Base-by-base conservation (phyloP, 1,139 yeast genomes). In the Hyphopichia pseudoburtonii region DNA sequence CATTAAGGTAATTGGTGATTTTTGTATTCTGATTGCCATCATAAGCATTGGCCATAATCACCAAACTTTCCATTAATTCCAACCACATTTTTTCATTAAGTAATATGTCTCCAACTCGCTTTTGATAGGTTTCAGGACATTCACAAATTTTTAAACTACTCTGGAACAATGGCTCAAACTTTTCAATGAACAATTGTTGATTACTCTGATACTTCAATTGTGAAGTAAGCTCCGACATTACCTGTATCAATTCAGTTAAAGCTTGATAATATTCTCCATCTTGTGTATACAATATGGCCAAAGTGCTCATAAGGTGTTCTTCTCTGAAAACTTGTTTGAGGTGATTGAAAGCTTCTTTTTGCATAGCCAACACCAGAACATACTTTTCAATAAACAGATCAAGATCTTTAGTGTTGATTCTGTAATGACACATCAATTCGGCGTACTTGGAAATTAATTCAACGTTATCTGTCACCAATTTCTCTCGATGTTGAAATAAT, bases 61-160 rank as follows among this genome's bases (percentile, higher is more conserved):
- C 65, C 12, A 64, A 52, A 5, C 46, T 48, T 33, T 61, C 54
- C 6, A 71, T 60, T 14, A 70, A 40, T 4, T 55, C 45, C 6
- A 73, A 40, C 78, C 78, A 73, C 51, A 67, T 52, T 11, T 48
- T 45, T 43, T 70, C 75, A 42, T 63, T 63, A 32, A 58, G 36
- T 31, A 46, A 40, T 32, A 65, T 29, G 37, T 45, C 45, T 18
- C 48, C 42, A 47, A 62, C 30, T 46, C 30, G 17, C 28, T 26
- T 19, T 14, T 41, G 36, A 10, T 39, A 47, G 2, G 53, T 48
- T 10, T 44, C 51, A 3, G 54, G 49, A 3, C 35, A 37, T 30
- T 63, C 64, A 16, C 75, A 58, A 2, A 72, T 50, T 3, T 49
- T 42, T 44, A 76, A 66, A 3, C 69, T 73, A 24, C 61, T 45